These are phyloP conservation scores for Trichothecium roseum DNA, from an alignment of 2,329 filamentous ascomycete genomes.

Conservation along the genomic window DNA sequence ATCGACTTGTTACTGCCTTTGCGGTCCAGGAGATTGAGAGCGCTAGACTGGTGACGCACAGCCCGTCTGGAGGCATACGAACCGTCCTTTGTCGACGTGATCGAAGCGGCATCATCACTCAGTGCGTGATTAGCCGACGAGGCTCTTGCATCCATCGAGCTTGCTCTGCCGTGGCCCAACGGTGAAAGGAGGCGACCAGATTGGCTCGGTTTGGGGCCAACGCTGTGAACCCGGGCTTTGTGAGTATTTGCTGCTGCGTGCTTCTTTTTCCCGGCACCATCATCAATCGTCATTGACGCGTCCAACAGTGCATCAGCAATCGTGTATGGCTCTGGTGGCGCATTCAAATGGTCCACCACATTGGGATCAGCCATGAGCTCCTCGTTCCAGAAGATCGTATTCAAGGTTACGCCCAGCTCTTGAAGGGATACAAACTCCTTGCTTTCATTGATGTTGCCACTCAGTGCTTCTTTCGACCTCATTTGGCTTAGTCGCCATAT, in stretches of 20 bases:
- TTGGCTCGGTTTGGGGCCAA: constrained; percentile 17
- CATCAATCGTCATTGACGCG: constrained; percentile 80
- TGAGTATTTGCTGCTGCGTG: constrained; percentile 41
- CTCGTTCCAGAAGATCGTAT: constrained; percentile 90
- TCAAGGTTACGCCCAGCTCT: constrained; percentile 65
- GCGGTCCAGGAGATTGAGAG: constrained; percentile 46
- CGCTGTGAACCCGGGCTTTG: constrained; percentile 29
- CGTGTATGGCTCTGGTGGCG: constrained; percentile 48
- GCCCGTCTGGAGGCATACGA: constrained; percentile 31
- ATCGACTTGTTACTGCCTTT: constrained; percentile 48
- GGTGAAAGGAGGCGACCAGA: constrained; percentile 19
- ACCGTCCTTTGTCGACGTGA: constrained; percentile 25
- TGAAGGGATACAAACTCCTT: constrained; percentile 55
- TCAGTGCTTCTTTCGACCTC: constrained; percentile 43
- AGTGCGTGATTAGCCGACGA: constrained; percentile 6
- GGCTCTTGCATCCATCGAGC: constrained; percentile 25
- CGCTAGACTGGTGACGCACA: constrained; percentile 49
- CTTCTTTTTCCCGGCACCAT: constrained; percentile 49
- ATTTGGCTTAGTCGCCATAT: constrained; percentile 77
- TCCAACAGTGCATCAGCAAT: constrained; percentile 87
- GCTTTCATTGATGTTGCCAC: constrained; percentile 16
- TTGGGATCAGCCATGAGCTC: constrained; percentile 40
- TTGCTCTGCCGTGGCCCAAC: constrained; percentile 15
- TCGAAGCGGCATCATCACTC: constrained; percentile 9
- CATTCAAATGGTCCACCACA: constrained; percentile 18